Percentiles rank a stretch among this genome's conserved stretches.
Evolutionary conservation across 2,329 filamentous ascomycete species (phyloP).

Genomic region (Alternaria burnsii): DNA sequence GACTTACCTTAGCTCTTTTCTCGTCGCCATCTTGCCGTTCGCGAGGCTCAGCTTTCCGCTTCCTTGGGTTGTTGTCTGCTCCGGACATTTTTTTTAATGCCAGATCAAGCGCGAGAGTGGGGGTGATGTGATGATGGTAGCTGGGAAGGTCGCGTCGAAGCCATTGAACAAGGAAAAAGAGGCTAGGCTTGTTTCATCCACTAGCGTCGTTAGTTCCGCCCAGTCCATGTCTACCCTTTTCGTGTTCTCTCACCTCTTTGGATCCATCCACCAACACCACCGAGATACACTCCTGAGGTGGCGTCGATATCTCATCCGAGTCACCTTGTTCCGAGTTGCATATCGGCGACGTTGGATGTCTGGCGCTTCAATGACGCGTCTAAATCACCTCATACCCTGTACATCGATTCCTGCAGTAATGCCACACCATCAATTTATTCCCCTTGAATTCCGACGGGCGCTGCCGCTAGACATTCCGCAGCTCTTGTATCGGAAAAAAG

Average conservation of each 20-base stretch:
- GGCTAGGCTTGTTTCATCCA: conserved; percentile 14
- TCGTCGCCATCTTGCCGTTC: conserved; percentile 34
- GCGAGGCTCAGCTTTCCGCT: conserved; percentile 50
- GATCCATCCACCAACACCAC: neutral
- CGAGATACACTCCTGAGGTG: neutral
- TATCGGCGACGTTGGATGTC: conserved; percentile 12
- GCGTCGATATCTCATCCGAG: neutral
- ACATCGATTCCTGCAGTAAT: conserved; percentile 6
- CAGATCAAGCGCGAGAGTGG: conserved; percentile 3
- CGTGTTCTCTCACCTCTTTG: conserved; percentile 4
- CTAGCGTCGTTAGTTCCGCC: conserved; percentile 18
- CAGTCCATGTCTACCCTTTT: neutral
- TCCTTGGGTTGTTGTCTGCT: conserved; percentile 38
- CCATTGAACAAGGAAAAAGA: conserved; percentile 9
- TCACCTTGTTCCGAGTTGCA: neutral
- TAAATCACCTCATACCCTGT: neutral
- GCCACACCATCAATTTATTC: neutral
- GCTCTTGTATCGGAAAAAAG: conserved; percentile 4
- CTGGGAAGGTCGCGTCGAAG: conserved; percentile 5
- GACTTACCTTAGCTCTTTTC: conserved; percentile 52
- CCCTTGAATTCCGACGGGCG: neutral
- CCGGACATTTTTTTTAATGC: neutral
- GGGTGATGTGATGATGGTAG: conserved; percentile 9
- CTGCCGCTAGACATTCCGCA: conserved; percentile 2
- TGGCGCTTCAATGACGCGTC: conserved; percentile 11